Conservation (phyloP, 2,329 filamentous ascomycete species). For the Exserohilum rostratum region DNA sequence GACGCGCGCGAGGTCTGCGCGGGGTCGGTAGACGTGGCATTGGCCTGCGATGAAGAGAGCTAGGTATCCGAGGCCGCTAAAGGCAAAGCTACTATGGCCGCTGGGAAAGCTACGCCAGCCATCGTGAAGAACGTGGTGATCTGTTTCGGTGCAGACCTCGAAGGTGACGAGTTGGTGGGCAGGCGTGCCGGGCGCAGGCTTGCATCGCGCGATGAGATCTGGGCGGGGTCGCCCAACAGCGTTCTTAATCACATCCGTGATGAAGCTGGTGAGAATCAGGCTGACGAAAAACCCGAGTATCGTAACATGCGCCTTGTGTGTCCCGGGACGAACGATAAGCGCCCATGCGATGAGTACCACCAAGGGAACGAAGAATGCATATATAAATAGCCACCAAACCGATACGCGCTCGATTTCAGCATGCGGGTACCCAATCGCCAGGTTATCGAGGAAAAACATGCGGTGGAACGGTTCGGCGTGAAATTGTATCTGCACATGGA, state of each 20-base stretch:
- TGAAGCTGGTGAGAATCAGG: slow-evolving; percentile 76
- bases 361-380: slow-evolving; percentile 75
- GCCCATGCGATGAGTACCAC: slow-evolving; percentile 70
- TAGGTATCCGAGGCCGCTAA: slow-evolving; percentile 77
- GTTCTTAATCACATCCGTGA: slow-evolving; percentile 90
- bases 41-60: slow-evolving; percentile 72
- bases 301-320: slow-evolving; percentile 84
- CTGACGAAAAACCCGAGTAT: slow-evolving; percentile 77
- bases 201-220: slow-evolving; percentile 86
- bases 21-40: slow-evolving; percentile 63
- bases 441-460: slow-evolving; percentile 89
- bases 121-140: slow-evolving; percentile 74
- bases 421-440: slow-evolving; percentile 83
- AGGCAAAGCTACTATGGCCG: slow-evolving; percentile 80
- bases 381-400: slow-evolving; percentile 77
- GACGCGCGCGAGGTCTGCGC: slow-evolving; percentile 62
- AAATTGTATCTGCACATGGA: slow-evolving; percentile 63
- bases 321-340: slow-evolving; percentile 63
- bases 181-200: slow-evolving; percentile 66
- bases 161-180: slow-evolving; percentile 64
- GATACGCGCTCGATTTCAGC: slow-evolving; percentile 83
- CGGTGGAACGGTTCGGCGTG: slow-evolving; percentile 87
- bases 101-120: slow-evolving; percentile 85
- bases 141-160: slow-evolving; percentile 73
- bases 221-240: slow-evolving; percentile 82